These are phyloP conservation scores for Lodderomyces parapsilosis DNA, from an alignment of 1,139 yeast species.

Conservation along the genomic window DNA sequence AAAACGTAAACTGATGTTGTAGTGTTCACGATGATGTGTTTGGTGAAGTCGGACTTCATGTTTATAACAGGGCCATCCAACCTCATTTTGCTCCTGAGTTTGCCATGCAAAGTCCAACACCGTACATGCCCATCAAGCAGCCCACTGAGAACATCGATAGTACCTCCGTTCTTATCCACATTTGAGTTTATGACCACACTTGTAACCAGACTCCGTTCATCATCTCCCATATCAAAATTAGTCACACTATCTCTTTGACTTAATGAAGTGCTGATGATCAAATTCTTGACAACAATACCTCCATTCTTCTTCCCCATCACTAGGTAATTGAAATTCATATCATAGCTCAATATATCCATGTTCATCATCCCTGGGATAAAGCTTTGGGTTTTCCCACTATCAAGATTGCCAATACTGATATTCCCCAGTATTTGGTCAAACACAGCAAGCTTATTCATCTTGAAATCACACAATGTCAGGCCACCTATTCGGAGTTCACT, in stretches of 20 bases:
- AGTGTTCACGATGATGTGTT: constrained; percentile 25
- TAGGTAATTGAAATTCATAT: constrained; percentile 35
- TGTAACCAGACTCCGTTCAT: constrained; percentile 16
- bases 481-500: constrained; percentile 28
- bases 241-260: constrained; percentile 25
- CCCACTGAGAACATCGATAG: constrained; percentile 29
- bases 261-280: constrained; percentile 33
- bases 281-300: constrained; percentile 31
- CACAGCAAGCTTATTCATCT: constrained; percentile 33
- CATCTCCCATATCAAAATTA: constrained; percentile 14
- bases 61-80: constrained; percentile 21
- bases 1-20: constrained; percentile 20
- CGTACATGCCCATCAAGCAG: constrained; percentile 24
- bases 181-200: constrained; percentile 23
- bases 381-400: constrained; percentile 41
- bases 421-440: constrained; percentile 35
- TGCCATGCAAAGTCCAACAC: constrained; percentile 31
- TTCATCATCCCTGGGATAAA: constrained; percentile 35
- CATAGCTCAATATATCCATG: constrained; percentile 22
- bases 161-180: constrained; percentile 25
- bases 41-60: constrained; percentile 32
- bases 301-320: constrained; percentile 31
- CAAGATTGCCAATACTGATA: constrained; percentile 36
- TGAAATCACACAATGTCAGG: constrained; percentile 34
- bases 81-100: constrained; percentile 14